Conservation (phyloP, 768 basidiomycete genomes). For the Cubamyces lactineus region DNA sequence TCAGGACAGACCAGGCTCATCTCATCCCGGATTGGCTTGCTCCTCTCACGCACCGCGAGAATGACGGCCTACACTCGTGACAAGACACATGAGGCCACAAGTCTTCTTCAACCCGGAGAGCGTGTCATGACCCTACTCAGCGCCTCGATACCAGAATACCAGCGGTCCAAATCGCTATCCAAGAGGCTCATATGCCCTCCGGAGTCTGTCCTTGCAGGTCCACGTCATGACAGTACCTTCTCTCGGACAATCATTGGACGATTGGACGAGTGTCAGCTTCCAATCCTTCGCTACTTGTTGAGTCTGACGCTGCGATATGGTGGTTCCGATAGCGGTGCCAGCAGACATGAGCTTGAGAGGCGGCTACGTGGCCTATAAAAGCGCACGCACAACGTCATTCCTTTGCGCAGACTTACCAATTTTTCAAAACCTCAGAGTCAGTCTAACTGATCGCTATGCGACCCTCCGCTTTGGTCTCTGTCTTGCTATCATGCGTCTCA, state of each 20-base stretch:
- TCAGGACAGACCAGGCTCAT: background rate
- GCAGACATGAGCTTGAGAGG: background rate
- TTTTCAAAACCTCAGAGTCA: constrained; percentile 6
- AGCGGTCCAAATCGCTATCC: background rate
- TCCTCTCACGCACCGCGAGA: background rate
- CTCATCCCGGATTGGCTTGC: background rate
- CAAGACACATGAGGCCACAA: background rate
- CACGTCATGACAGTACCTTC: background rate
- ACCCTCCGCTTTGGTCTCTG: constrained; percentile 17
- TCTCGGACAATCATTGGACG: background rate
- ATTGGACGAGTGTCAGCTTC: background rate
- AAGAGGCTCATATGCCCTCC: background rate
- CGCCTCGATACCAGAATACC: background rate
- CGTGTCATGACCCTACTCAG: background rate
- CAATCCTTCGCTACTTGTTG: background rate
- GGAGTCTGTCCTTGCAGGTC: background rate
- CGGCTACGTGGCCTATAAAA: too few relatives aligned
- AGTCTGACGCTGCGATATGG: background rate
- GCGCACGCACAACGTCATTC: too few relatives aligned
- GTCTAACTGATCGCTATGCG: background rate
- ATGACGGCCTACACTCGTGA: background rate
- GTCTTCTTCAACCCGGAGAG: background rate
- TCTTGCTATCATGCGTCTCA: constrained; percentile 34
- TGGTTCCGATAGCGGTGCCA: background rate
- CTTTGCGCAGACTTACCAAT: background rate